Evolutionary conservation across 352 stramenopile species (phyloP).

Genomic region (Pythium insidiosum): DNA sequence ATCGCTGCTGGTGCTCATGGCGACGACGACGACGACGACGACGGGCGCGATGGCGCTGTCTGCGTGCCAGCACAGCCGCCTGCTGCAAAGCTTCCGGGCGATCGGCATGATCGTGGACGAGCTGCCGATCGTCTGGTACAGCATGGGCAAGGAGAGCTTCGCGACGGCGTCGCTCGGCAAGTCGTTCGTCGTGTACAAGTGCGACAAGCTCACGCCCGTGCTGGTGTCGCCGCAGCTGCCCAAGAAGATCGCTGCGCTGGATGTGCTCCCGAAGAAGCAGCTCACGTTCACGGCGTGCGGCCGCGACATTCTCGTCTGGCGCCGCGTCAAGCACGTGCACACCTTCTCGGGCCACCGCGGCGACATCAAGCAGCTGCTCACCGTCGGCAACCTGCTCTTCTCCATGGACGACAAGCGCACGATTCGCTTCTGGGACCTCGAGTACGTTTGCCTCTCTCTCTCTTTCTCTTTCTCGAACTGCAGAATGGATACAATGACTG

Average conservation of each 20-base stretch:
- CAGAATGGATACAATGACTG: neutral
- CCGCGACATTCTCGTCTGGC: constrained; percentile 66
- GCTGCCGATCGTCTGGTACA: constrained; percentile 82
- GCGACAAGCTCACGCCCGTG: constrained; percentile 82
- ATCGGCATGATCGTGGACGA: constrained; percentile 86
- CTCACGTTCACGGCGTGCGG: constrained; percentile 74
- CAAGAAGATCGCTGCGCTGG: constrained; percentile 68
- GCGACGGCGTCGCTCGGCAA: constrained; percentile 83
- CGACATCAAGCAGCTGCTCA: constrained; percentile 48
- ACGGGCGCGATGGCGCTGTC: constrained; percentile 21
- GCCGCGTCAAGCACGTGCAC: constrained; percentile 42
- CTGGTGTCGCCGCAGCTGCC: constrained; percentile 73
- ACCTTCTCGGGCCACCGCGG: constrained; percentile 54
- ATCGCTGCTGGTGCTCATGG: neutral
- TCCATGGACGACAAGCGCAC: constrained; percentile 53
- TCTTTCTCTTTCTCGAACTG: neutral
- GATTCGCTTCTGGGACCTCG: constrained; percentile 56
- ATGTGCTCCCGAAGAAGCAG: constrained; percentile 54
- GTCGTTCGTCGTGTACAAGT: constrained; percentile 89
- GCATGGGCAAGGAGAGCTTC: constrained; percentile 85
- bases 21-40: neutral
- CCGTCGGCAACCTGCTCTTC: constrained; percentile 59
- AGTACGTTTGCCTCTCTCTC: constrained; percentile 19
- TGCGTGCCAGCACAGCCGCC: constrained; percentile 53
- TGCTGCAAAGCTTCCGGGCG: constrained; percentile 87